Evolutionary conservation across 306 rosid species (phyloP), one percentile per base, ranked within the genome.

Genomic region (Corylus americana): DNA sequence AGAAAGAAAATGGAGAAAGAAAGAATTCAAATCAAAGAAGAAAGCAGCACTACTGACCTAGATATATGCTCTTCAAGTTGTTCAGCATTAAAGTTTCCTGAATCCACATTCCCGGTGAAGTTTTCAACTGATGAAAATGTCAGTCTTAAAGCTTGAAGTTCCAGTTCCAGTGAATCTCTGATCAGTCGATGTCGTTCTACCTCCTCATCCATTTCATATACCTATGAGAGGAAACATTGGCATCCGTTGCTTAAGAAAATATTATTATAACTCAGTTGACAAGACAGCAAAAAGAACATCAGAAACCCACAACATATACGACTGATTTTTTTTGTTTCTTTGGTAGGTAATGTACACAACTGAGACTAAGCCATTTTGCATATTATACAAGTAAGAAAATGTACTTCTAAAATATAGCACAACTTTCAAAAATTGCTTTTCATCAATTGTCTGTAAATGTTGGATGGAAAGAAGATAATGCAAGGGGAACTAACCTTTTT

Each of bases 181-280:
- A 88, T 89, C 68, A 83, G 79, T 70, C 89, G 95, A 82, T 92
- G 91, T 74, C 89, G 86, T 83, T 85, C 92, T 45, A 91, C 98
- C 86, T 92, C 98, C 77, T 86, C 91, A 85, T 92, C 87, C 98
- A 95, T 90, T 83, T 91, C 98, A 84, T 78, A 75, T 71, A 89
- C 98, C 98, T 91, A 81, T 54, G 35, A 79, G 79, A 59, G 59
- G 75, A 82, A 70, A 54, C 73, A 64, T 39, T 35, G 10, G 13
- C 39, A 39, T 8, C 35, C 12, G 22, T 53, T 29, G 14, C 27
- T 11, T 42, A 12, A 11, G 49, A 76, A 48, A 29, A 58, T 57
- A 66, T 66, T 71, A 76, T 58, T 37, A 53, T 47, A 42, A 31
- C 53, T 73, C 2, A 45, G 22, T 9, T n/a, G 51, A 82, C 42